Conservation (phyloP, 2,329 filamentous ascomycete species). For the Akanthomyces muscarius region DNA sequence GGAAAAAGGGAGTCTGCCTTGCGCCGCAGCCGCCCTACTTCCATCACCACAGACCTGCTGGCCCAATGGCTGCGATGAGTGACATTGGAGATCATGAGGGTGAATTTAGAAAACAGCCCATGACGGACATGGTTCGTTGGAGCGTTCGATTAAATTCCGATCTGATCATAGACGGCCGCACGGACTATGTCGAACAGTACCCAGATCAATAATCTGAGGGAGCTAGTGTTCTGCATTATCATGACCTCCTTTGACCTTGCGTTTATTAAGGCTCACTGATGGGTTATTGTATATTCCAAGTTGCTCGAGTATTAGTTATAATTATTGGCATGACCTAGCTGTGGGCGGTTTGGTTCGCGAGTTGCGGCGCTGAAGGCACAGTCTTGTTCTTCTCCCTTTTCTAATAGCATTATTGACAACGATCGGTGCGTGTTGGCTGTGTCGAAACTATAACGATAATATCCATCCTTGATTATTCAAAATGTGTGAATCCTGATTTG, state of each 20-base stretch:
- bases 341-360: too few species aligned
- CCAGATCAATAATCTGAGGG: background rate
- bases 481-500: background rate
- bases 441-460: too few species aligned
- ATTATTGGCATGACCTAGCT: background rate
- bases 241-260: background rate
- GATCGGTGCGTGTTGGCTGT: too few species aligned
- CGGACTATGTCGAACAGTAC: conserved; percentile 25
- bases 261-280: background rate
- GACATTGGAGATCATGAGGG: conserved; percentile 35
- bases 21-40: conserved; percentile 42
- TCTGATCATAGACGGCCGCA: conserved; percentile 33
- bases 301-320: background rate
- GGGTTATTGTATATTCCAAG: background rate
- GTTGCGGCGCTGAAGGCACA: too few species aligned
- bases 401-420: background rate
- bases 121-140: conserved; percentile 35
- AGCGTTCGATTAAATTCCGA: conserved; percentile 40
- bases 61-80: conserved; percentile 31
- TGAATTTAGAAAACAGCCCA: conserved; percentile 27
- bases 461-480: too few species aligned
- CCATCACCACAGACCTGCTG: conserved; percentile 41
- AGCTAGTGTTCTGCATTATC: background rate
- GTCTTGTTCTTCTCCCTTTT: background rate
- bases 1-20: conserved; percentile 37